These are phyloP conservation scores for Gymnopilus dilepis DNA, from an alignment of 768 basidiomycete genomes.

Conservation along the genomic window DNA sequence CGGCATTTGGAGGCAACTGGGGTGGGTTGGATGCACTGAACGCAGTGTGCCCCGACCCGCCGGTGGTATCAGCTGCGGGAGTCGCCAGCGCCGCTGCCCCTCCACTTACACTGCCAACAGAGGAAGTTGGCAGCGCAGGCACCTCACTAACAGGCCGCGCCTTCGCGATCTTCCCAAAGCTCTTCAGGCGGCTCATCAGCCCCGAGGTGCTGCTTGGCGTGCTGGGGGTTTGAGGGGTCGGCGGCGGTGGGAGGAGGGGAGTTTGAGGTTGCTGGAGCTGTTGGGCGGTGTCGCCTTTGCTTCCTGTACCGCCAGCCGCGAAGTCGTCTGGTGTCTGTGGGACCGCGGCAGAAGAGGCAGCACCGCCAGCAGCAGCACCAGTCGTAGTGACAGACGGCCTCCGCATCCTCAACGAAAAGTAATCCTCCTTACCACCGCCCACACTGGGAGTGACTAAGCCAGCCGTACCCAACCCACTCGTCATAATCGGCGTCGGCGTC, in stretches of 20 bases:
- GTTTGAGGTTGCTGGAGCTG: not conserved
- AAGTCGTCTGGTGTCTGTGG: too few relatives aligned
- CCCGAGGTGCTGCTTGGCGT: conserved; percentile 67
- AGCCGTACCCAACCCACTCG: not conserved
- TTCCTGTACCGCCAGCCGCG: too few relatives aligned
- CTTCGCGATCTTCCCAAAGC: conserved; percentile 59
- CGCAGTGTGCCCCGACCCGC: too few relatives aligned
- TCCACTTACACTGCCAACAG: too few relatives aligned
- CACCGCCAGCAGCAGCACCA: conserved; percentile 44
- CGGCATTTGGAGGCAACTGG: conserved; percentile 30
- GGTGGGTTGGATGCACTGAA: conserved; percentile 47
- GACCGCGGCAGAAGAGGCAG: too few relatives aligned
- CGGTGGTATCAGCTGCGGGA: conserved; percentile 31
- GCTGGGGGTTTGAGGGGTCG: conserved; percentile 44
- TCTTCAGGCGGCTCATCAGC: conserved; percentile 82
- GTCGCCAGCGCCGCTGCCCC: too few relatives aligned
- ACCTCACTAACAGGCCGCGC: conserved; percentile 39
- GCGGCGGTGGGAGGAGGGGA: not conserved
- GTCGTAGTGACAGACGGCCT: conserved; percentile 31
- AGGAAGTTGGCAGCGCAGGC: conserved; percentile 29
- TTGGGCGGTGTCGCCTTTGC: too few relatives aligned
- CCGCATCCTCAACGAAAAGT: conserved; percentile 54
- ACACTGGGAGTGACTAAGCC: not conserved
- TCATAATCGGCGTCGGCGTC: not conserved
- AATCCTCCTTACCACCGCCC: conserved; percentile 45